Base-by-base conservation (phyloP, 257 asterid species). In the Echium plantagineum region DNA sequence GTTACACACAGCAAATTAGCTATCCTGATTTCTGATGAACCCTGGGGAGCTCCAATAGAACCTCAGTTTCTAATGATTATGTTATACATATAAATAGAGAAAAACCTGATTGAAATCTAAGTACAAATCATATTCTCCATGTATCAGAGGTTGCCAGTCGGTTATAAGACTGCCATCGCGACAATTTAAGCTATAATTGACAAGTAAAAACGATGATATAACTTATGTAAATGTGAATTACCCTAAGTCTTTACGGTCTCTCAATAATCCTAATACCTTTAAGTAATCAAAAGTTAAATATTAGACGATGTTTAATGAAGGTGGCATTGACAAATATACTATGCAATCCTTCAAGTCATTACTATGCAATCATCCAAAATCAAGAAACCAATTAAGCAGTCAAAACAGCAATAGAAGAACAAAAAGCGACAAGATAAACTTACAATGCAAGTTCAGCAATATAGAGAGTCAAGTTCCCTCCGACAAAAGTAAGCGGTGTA, bases 361-460 rank as follows among this genome's bases (percentile, higher is more conserved):
- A 35, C 46, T 8, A 7, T 35, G 13, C 13, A 35, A 35, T 35
- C 13, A 7, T 35, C 12, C 9, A 35, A 31, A 35, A 35, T 9
- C 46, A 35, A 35, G 32, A 28, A 35, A 35, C 46, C 46, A 35
- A 9, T n/a, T n/a, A n/a, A n/a, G n/a, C n/a, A n/a, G n/a, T 13
- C 46, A 35, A 4, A 4, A 1, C 46, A 35, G 2, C 7, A 35
- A 58, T 61, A 28, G 61, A 28, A 28, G 7, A 28, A 28, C 32
- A 42, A 19, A 22, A 1, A 55, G 38, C 5, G 6, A 48, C 57
- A 32, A 55, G 24, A 46, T 22, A 21, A 64, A 20, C 87, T 76
- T 80, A 88, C 95, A 83, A 85, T 79, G 94, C 97, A 46, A 86
- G 71, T 26, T 91, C 82, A 78, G 67, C 76, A 80, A 86, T 79